phyloP scores from a whole-genome alignment of 2,329 filamentous ascomycete genomes.

The Cercospora janseana region DNA sequence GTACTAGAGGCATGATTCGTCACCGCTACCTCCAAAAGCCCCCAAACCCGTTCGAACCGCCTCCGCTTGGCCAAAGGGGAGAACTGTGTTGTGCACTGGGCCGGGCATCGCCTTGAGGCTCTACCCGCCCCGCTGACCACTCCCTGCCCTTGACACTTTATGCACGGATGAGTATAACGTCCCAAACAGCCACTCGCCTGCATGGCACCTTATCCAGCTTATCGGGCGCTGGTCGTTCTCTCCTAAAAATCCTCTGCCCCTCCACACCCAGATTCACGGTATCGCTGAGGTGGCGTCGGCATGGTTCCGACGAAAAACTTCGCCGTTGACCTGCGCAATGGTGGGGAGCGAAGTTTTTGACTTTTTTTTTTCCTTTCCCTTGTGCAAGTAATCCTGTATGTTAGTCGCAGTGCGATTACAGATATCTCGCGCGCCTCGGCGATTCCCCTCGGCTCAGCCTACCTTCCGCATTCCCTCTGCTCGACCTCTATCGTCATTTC shows the following conservation, averaged over 20 bases:
- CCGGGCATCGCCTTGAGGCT: too few species aligned
- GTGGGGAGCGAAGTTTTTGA: constrained; percentile 10
- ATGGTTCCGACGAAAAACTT: constrained; percentile 3
- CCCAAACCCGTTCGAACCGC: too few species aligned
- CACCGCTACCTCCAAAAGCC: too few species aligned
- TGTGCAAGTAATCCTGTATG: constrained; percentile 4
- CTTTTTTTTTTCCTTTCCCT: constrained; percentile 10
- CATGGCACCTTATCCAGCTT: not conserved
- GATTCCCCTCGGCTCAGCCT: constrained; percentile 11
- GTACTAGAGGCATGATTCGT: too few species aligned
- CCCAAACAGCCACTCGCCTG: not conserved
- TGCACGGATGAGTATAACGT: too few species aligned
- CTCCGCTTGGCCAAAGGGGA: too few species aligned
- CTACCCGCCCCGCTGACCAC: too few species aligned
- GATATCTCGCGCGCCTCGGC: constrained; percentile 6
- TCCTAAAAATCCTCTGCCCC: constrained; percentile 3
- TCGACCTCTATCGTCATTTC: not conserved
- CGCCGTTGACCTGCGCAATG: constrained; percentile 6
- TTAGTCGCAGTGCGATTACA: not conserved
- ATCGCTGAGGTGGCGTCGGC: constrained; percentile 2
- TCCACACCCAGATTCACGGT: not conserved
- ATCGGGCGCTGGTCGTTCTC: not conserved
- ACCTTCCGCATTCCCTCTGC: not conserved
- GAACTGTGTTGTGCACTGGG: too few species aligned
- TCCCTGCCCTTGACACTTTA: too few species aligned